Evolutionary conservation across 2,329 filamentous ascomycete genomes (phyloP).

Genomic region (Didymellaceae sp.): DNA sequence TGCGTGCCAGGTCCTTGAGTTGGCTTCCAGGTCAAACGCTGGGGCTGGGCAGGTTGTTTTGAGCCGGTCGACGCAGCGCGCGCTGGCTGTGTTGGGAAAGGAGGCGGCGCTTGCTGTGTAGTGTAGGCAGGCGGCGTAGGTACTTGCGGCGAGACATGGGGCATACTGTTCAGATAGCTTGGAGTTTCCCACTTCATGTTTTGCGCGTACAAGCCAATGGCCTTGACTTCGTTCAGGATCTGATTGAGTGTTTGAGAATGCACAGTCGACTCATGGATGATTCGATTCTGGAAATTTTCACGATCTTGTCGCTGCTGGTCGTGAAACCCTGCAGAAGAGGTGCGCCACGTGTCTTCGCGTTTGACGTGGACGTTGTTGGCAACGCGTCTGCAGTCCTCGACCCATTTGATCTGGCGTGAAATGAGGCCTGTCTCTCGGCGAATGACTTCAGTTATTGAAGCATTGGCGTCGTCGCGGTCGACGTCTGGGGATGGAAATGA

Average conservation of each 20-base stretch:
- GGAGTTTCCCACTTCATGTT: conserved; percentile 41
- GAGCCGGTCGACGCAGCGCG: background rate
- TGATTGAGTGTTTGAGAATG: conserved; percentile 39
- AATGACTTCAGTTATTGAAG: conserved; percentile 21
- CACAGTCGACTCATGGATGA: conserved; percentile 41
- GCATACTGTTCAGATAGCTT: conserved; percentile 9
- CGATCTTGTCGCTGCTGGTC: conserved; percentile 45
- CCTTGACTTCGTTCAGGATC: conserved; percentile 38
- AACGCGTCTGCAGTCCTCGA: conserved; percentile 49
- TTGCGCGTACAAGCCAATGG: conserved; percentile 31
- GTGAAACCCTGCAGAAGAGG: conserved; percentile 49
- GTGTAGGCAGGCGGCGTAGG: conserved; percentile 19
- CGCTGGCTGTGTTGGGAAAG: conserved; percentile 3
- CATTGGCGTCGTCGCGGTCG: conserved; percentile 15
- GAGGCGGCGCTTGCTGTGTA: conserved; percentile 10
- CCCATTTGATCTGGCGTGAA: conserved; percentile 46
- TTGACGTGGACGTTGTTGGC: conserved; percentile 43
- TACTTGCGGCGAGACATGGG: conserved; percentile 9
- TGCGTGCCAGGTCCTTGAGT: too few relatives aligned
- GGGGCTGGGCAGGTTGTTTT: too few relatives aligned
- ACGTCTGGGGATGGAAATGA: conserved; percentile 23
- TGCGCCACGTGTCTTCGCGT: conserved; percentile 51
- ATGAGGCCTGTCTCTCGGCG: conserved; percentile 37
- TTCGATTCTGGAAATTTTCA: conserved; percentile 43
- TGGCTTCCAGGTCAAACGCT: too few relatives aligned